Base-by-base conservation (phyloP, 495 filamentous ascomycete species). In the Echria macrotheca region DNA sequence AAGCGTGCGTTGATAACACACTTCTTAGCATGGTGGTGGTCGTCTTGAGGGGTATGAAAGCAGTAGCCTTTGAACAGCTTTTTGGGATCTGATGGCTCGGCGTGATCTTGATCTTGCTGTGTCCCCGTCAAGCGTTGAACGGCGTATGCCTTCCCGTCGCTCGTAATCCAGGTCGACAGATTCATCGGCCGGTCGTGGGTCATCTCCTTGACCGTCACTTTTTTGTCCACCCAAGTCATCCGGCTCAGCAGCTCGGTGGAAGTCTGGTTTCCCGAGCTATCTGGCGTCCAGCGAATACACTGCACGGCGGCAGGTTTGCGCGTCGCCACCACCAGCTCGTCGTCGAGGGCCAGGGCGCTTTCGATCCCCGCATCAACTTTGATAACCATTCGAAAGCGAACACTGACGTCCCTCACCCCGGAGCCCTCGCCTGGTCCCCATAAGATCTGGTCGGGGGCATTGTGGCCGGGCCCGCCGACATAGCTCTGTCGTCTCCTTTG, bases 131-230 rank as follows among this genome's bases (percentile, higher is more conserved):
- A 56, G 49, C 89, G 80, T 64, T 99, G 94, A 15, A 97, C 89
- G 17, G 91, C 89, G 64, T 95, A 97, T 3, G 89, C 91, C 61
- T 80, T 84, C 1, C 94, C 94, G 58, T 91, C 91, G 58, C 76
- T 87, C 7, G 89, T 94, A 47, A 95, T 79, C 94, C 94, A 99
- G 14, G 91, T 85, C 28, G 87, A 84, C 14, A 99, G 76, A 58
- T 93, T 97, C 91, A 99, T 99, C 1, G 93, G 91, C 54, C 91
- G 81, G 65, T 99, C 93, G 69, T 96, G 85, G 19, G 95, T 84
- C 89, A 99, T 96, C 44, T 95, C 86, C 44, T 68, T 75, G 31
- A 96, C 80, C 0, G 75, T 78, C 3, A 80, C 76, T 67, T 85
- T 89, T 62, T 86, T 91, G 25, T 82, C 78, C 17, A 95, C 61